Evolutionary conservation across 352 stramenopile genomes (phyloP), one percentile per base, ranked within the genome.

Genomic region (Globisporangium recalcitrans): DNA sequence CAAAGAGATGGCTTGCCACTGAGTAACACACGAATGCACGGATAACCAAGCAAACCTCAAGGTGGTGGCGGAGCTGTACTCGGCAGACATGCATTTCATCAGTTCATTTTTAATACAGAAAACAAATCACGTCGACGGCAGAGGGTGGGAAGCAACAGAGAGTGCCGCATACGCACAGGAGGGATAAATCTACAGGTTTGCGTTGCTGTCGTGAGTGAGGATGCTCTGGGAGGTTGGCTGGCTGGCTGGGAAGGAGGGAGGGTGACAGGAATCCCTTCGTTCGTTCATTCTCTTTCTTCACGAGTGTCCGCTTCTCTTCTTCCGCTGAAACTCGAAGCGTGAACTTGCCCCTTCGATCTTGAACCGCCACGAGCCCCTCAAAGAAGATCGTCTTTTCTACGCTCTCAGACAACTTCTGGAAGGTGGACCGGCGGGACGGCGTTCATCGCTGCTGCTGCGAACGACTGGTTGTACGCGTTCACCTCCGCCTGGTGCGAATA

Each of bases 371-470:
- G 29, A 44, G 11, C 27, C 9, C 1, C 24, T 19, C n/a, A 3
- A 27, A 27, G 27, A 19, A 5, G 8, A 31, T 21, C 24, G 34
- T 1, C 22, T 29, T 19, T 11, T 7, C 10, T 6, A 24, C 26
- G 11, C 19, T 11, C 27, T 78, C 63, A 86, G 3, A 87, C 80
- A 34, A 88, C 73, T 52, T 92, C 83, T 40, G 80, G 72, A 13
- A 92, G 65, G 53, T 86, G 79, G 19, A 80, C 73, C 21, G 84
- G 82, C 11, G 85, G 85, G 24, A 86, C 76, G 3, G 85, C 85
- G 67, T 91, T 95, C 82, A 95, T 95, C 2, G 85, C 85, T 10
- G 85, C 85, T 26, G 70, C 73, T 1, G 81, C 83, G 36, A 93
- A 90, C 34, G 78, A 91, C 61, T 90, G 76, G 58, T 95, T 95